phyloP scores from a whole-genome alignment of 257 asterid genomes.

The Capsicum chinense region DNA sequence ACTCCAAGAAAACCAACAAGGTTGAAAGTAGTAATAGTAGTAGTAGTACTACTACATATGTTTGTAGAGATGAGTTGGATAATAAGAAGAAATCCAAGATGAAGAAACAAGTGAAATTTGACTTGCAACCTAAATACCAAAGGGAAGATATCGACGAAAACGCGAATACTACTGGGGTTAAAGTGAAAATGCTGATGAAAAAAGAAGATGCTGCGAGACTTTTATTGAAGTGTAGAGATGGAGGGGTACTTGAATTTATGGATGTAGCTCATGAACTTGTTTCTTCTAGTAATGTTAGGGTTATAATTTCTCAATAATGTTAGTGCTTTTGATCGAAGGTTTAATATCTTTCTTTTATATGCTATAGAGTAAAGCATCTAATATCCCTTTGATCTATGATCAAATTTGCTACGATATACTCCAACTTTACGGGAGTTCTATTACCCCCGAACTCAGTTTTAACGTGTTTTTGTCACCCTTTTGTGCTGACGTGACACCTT shows the following conservation, averaged over 20 bases:
- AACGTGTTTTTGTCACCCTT: too few relatives aligned
- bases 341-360: neutral
- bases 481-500: too few relatives aligned
- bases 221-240: conserved; percentile 38
- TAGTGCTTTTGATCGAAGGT: neutral
- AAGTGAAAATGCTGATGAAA: conserved; percentile 40
- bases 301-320: conserved; percentile 7
- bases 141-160: neutral
- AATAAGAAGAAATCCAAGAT: conserved; percentile 24
- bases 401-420: too few relatives aligned
- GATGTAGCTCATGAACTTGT: conserved; percentile 40
- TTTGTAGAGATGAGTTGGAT: conserved; percentile 18
- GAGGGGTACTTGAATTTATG: conserved; percentile 38
- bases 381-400: too few relatives aligned
- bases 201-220: conserved; percentile 43
- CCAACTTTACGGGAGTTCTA: too few relatives aligned
- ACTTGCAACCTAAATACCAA: neutral
- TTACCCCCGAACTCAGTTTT: too few relatives aligned
- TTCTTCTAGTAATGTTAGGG: conserved; percentile 27
- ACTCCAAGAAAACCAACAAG: conserved; percentile 14
- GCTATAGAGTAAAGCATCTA: neutral
- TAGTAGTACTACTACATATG: neutral
- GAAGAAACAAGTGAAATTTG: conserved; percentile 32
- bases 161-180: neutral
- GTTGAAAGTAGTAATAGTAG: neutral